phyloP scores from a whole-genome alignment of 257 asterid genomes.

The Solanum okadae region DNA sequence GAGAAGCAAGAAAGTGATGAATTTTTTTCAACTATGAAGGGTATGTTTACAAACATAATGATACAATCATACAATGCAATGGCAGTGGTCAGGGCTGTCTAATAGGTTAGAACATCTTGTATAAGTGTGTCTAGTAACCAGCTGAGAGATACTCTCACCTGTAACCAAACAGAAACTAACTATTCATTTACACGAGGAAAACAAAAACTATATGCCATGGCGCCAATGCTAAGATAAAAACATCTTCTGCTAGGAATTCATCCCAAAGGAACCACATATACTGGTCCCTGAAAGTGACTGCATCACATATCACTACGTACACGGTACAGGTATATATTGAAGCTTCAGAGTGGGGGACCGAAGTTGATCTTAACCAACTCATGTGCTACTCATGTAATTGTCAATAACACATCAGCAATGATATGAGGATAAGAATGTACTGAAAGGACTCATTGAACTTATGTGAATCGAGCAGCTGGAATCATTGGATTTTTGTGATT shows the following conservation, averaged over 20 bases:
- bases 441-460: conserved; percentile 19
- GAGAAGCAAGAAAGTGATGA: background rate
- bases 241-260: background rate
- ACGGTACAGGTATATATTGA: background rate
- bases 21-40: conserved; percentile 5
- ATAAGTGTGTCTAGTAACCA: conserved; percentile 6
- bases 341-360: background rate
- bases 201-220: background rate
- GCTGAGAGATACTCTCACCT: conserved; percentile 18
- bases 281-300: background rate
- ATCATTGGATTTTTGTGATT: background rate
- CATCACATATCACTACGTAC: background rate
- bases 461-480: conserved; percentile 45
- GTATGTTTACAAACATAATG: background rate
- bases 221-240: background rate
- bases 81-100: conserved; percentile 15
- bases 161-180: conserved; percentile 14
- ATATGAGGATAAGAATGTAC: background rate
- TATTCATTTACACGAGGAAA: conserved; percentile 26
- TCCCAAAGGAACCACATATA: background rate
- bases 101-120: conserved; percentile 22
- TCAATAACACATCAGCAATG: background rate
- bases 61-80: conserved; percentile 9
- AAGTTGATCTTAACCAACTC: background rate
- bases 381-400: background rate